Conservation (phyloP, 208 protist species). For the Acanthamoeba culbertsoni region DNA sequence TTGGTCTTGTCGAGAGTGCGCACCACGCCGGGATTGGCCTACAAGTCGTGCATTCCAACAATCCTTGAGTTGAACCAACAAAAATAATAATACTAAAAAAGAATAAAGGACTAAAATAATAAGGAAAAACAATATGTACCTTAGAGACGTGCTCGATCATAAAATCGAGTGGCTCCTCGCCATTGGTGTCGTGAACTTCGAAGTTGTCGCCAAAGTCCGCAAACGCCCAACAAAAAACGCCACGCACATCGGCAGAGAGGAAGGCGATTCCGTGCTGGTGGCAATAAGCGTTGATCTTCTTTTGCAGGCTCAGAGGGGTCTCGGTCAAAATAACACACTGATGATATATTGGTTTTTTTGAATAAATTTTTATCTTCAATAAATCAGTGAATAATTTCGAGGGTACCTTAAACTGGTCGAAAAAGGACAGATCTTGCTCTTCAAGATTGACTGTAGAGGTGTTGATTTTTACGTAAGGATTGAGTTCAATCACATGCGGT, state of each 20-base stretch:
- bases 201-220: constrained; percentile 86
- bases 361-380: neutral
- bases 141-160: constrained; percentile 76
- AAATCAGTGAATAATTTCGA: neutral
- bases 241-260: constrained; percentile 72
- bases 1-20: constrained; percentile 79
- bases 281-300: constrained; percentile 76
- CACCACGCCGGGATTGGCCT: constrained; percentile 79
- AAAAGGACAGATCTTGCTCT: neutral
- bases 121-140: neutral
- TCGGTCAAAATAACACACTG: constrained; percentile 79
- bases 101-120: neutral
- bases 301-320: constrained; percentile 63
- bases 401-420: constrained; percentile 74
- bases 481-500: constrained; percentile 86
- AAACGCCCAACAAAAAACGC: constrained; percentile 76
- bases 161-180: constrained; percentile 74
- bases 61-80: neutral
- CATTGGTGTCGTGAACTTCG: constrained; percentile 83
- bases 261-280: constrained; percentile 70
- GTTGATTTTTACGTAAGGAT: constrained; percentile 85
- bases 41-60: neutral
- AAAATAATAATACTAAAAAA: constrained; percentile 8
- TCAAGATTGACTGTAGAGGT: constrained; percentile 62
- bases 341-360: neutral